phyloP scores from a whole-genome alignment of 345 rosid species.

The Lepidium africanum region DNA sequence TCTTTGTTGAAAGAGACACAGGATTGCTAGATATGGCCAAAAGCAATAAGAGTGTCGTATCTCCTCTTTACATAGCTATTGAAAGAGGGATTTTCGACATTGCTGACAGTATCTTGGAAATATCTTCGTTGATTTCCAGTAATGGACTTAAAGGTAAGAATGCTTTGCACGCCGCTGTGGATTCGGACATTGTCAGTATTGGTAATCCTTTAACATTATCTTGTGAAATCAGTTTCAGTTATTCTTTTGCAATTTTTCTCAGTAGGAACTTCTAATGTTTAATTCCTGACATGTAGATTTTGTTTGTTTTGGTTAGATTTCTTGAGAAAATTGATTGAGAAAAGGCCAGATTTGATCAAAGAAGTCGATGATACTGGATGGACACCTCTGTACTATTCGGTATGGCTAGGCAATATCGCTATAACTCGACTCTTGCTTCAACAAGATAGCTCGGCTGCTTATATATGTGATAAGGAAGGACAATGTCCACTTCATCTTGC shows the following conservation, averaged over 20 bases:
- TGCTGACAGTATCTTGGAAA: conserved; percentile 9
- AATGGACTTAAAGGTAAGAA: conserved; percentile 15
- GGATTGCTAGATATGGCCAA: not conserved
- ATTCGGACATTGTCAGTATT: not conserved
- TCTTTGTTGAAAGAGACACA: conserved; percentile 13
- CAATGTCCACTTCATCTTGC: conserved; percentile 22
- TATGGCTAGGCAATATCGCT: not conserved
- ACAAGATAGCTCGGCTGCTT: conserved; percentile 17
- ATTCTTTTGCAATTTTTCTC: not conserved
- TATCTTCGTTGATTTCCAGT: not conserved
- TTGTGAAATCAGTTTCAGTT: not conserved
- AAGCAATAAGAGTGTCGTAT: not conserved
- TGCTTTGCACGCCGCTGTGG: conserved; percentile 16
- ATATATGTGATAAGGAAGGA: conserved; percentile 13
- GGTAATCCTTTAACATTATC: not conserved
- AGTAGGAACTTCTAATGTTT: not conserved
- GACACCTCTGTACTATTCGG: conserved; percentile 23
- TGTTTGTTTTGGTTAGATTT: conserved; percentile 1
- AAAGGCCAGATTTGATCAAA: conserved; percentile 11
- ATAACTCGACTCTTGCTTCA: conserved; percentile 6
- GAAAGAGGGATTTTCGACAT: conserved; percentile 13
- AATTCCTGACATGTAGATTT: not conserved
- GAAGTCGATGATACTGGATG: conserved; percentile 13
- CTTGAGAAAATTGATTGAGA: not conserved
- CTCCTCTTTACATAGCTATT: conserved; percentile 27